Percentiles rank a stretch among this genome's conserved stretches.
phyloP scores from a whole-genome alignment of 352 stramenopile genomes.

The Globisporangium camurandrum region DNA sequence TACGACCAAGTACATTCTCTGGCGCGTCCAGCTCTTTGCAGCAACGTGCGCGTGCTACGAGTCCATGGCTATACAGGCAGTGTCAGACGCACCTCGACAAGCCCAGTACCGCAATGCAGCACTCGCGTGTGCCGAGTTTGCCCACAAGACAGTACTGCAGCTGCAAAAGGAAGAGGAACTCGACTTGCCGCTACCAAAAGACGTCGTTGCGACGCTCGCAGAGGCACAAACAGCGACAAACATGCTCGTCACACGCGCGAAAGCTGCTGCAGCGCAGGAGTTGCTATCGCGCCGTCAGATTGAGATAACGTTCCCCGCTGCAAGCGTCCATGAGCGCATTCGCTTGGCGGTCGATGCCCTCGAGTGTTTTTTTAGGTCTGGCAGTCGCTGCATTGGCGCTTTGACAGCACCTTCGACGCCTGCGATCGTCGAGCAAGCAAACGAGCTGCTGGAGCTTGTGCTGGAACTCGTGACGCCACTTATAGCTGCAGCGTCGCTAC shows the following conservation, averaged over 20 bases:
- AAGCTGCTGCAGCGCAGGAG: conserved; percentile 14
- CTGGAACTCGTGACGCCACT: conserved; percentile 26
- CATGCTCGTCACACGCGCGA: conserved; percentile 27
- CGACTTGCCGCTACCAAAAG: conserved; percentile 44
- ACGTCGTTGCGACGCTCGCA: conserved; percentile 24
- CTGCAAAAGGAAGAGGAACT: conserved; percentile 73
- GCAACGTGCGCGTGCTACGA: conserved; percentile 56
- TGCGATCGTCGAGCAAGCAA: not conserved
- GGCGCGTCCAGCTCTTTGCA: conserved; percentile 49
- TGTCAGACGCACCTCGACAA: not conserved
- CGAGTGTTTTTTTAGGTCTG: conserved; percentile 11
- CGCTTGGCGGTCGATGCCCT: conserved; percentile 34
- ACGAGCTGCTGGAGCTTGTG: conserved; percentile 26
- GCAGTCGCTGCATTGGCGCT: conserved; percentile 4
- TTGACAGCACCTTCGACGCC: conserved; percentile 5
- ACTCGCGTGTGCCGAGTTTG: conserved; percentile 34
- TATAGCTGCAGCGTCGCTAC: conserved; percentile 1
- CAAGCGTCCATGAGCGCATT: conserved; percentile 19
- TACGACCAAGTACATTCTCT: conserved; percentile 59
- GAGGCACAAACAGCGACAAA: conserved; percentile 30
- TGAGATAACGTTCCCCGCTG: conserved; percentile 15
- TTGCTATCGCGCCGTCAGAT: conserved; percentile 21
- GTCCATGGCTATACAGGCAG: conserved; percentile 24
- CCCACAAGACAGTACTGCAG: conserved; percentile 25
- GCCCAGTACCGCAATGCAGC: conserved; percentile 26